Conservation (phyloP, 2,329 filamentous ascomycete species). For the Colletotrichum costaricense region DNA sequence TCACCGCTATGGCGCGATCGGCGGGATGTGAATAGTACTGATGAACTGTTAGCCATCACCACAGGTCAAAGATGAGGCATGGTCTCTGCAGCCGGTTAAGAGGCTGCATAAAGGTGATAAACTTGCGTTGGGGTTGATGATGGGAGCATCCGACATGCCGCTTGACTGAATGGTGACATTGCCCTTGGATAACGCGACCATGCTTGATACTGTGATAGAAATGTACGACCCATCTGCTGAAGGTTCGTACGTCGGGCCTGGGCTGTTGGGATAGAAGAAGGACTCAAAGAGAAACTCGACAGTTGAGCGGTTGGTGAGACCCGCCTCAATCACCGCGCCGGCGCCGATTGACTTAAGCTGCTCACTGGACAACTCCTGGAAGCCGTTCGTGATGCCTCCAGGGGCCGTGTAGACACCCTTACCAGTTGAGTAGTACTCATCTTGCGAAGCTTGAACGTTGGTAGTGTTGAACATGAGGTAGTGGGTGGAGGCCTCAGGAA, state of each 20-base stretch:
- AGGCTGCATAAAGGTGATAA: not conserved
- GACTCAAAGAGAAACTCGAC: constrained; percentile 43
- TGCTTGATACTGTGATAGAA: constrained; percentile 39
- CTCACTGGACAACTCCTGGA: constrained; percentile 38
- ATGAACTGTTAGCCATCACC: constrained; percentile 32
- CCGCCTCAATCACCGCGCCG: constrained; percentile 33
- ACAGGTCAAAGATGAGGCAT: not conserved
- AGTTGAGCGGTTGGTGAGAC: constrained; percentile 41
- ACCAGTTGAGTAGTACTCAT: constrained; percentile 39
- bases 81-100: not conserved
- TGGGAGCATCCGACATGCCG: constrained; percentile 38
- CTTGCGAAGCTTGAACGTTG: constrained; percentile 35
- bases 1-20: constrained; percentile 46
- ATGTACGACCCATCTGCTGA: constrained; percentile 40
- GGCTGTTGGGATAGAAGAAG: constrained; percentile 42
- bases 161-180: constrained; percentile 38
- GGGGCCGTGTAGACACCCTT: constrained; percentile 40
- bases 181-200: constrained; percentile 40
- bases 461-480: constrained; percentile 37
- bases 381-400: constrained; percentile 41
- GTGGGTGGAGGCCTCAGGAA: constrained; percentile 40
- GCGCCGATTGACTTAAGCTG: constrained; percentile 39
- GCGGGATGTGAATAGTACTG: constrained; percentile 41
- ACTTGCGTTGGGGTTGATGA: constrained; percentile 41
- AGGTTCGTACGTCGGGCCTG: constrained; percentile 41